These are phyloP conservation scores for Claviceps humidiphila DNA, from an alignment of 2,329 filamentous ascomycete species.

Conservation along the genomic window DNA sequence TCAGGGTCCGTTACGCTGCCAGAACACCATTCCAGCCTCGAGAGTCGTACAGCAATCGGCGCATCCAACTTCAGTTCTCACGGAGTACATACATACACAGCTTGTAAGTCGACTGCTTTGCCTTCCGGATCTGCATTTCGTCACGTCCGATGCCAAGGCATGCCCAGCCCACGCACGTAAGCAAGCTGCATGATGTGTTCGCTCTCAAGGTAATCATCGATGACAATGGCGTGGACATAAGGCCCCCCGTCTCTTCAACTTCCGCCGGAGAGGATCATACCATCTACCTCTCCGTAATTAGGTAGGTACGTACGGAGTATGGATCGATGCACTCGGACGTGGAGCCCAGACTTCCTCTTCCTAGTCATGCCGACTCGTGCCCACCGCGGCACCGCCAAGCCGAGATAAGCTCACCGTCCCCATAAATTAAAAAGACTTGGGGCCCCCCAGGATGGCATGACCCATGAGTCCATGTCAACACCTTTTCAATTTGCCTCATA, in stretches of 20 bases:
- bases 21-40: too few species aligned
- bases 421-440: not conserved
- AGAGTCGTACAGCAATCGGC: too few species aligned
- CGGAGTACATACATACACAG: too few species aligned
- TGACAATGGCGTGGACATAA: too few species aligned
- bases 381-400: not conserved
- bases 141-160: not conserved
- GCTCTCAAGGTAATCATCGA: too few species aligned
- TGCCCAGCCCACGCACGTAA: not conserved
- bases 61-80: too few species aligned
- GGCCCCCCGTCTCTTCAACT: not conserved
- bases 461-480: not conserved
- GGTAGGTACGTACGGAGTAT: too few species aligned
- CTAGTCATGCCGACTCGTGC: not conserved
- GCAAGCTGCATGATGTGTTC: not conserved
- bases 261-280: not conserved
- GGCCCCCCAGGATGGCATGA: not conserved
- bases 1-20: too few species aligned
- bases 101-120: not conserved
- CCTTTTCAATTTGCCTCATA: not conserved
- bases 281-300: too few species aligned
- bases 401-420: not conserved
- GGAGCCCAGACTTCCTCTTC: not conserved
- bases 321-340: not conserved
- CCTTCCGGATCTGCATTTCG: not conserved